Evolutionary conservation across 78 protist species (phyloP).

Genomic region (Polysphondylium violaceum): DNA sequence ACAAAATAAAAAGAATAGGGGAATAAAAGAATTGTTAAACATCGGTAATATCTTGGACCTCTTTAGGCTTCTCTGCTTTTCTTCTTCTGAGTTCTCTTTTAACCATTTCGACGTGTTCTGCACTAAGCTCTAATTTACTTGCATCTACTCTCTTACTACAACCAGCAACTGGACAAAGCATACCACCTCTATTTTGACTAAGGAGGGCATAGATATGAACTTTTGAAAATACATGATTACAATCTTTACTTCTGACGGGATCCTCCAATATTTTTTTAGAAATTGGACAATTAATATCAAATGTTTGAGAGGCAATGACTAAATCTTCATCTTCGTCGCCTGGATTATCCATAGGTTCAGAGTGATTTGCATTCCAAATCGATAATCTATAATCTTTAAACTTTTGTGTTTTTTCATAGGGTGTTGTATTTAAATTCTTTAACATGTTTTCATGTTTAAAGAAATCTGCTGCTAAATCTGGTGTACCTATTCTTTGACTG

Average conservation of each 20-base stretch:
- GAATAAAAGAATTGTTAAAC: no score
- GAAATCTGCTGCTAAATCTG: slow-evolving; percentile 17
- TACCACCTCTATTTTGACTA: background rate
- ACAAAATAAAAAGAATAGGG: no score
- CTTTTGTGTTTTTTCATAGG: background rate
- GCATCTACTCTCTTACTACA: background rate
- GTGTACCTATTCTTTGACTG: background rate
- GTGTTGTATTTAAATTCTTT: background rate
- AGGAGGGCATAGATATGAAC: background rate
- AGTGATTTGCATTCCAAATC: slow-evolving; percentile 13
- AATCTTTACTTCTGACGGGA: slow-evolving; percentile 18
- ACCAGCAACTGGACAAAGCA: slow-evolving; percentile 43
- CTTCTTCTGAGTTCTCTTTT: slow-evolving; percentile 41
- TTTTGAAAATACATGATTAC: slow-evolving; percentile 47
- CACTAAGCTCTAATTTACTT: background rate
- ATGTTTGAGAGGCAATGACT: slow-evolving; percentile 43
- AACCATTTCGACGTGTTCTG: slow-evolving; percentile 2
- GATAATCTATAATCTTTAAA: slow-evolving; percentile 9
- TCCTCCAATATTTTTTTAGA: slow-evolving; percentile 8
- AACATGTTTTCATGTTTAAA: slow-evolving; percentile 10
- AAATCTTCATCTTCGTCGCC: slow-evolving; percentile 45
- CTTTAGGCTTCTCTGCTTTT: slow-evolving; percentile 18
- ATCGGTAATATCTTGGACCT: slow-evolving; percentile 52
- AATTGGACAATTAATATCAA: slow-evolving; percentile 56
- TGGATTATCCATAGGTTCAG: slow-evolving; percentile 17